Percentiles rank a stretch among this genome's conserved stretches.
These are phyloP conservation scores for Penicillium thymicola DNA, from an alignment of 2,329 filamentous ascomycete species.

Conservation along the genomic window DNA sequence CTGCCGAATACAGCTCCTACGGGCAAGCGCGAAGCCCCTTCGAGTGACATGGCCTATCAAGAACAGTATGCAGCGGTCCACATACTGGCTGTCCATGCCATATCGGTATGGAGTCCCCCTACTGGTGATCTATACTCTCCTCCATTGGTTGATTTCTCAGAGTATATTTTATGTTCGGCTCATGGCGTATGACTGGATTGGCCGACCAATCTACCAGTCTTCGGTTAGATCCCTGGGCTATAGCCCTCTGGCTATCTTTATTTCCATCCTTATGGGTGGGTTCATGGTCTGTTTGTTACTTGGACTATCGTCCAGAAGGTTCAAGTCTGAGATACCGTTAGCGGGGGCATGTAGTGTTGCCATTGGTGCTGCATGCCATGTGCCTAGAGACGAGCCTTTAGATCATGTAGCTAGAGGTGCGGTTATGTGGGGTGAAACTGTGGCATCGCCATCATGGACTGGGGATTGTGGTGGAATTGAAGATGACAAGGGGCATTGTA, in stretches of 20 bases:
- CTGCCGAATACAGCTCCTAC: slow-evolving; percentile 49
- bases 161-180: slow-evolving; percentile 43
- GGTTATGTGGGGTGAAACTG: slow-evolving; percentile 29
- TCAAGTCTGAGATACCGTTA: slow-evolving; percentile 27
- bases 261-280: slow-evolving; percentile 1
- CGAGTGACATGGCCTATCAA: slow-evolving; percentile 42
- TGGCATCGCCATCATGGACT: not conserved
- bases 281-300: slow-evolving; percentile 10
- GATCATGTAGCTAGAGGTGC: slow-evolving; percentile 17
- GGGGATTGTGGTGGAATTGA: not conserved
- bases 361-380: slow-evolving; percentile 36
- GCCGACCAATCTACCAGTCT: not conserved
- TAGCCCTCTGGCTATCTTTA: slow-evolving; percentile 6
- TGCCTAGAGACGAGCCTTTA: slow-evolving; percentile 12
- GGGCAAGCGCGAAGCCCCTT: slow-evolving; percentile 37
- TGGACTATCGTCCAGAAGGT: slow-evolving; percentile 12
- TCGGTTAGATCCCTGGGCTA: slow-evolving; percentile 1
- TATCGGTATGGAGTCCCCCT: slow-evolving; percentile 33
- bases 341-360: slow-evolving; percentile 28
- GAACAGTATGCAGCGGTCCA: slow-evolving; percentile 41
- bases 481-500: slow-evolving; percentile 6
- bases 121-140: slow-evolving; percentile 26
- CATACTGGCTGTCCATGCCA: slow-evolving; percentile 47
- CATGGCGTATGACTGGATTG: slow-evolving; percentile 14
- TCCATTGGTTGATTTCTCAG: slow-evolving; percentile 51